phyloP scores from a whole-genome alignment of 1,284 basidiomycete genomes.

The Pseudozyma tsukubaensis region DNA sequence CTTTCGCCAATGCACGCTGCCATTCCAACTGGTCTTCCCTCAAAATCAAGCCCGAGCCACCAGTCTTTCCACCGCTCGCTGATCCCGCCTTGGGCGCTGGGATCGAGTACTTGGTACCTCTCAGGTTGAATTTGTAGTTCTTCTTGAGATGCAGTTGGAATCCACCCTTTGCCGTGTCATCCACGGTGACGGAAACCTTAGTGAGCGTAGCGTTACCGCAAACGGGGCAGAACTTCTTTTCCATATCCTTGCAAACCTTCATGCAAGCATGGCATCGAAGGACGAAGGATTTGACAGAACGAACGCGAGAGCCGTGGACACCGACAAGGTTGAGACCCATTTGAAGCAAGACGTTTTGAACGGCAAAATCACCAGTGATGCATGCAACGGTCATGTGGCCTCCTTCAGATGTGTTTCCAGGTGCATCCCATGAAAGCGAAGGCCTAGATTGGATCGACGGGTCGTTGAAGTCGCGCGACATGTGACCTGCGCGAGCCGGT shows the following conservation, averaged over 20 bases:
- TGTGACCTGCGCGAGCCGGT: constrained; percentile 69
- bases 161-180: constrained; percentile 50
- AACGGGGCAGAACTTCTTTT: constrained; percentile 96
- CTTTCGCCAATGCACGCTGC: constrained; percentile 60
- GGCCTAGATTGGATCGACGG: constrained; percentile 44
- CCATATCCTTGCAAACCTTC: constrained; percentile 95
- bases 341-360: constrained; percentile 97
- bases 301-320: constrained; percentile 88
- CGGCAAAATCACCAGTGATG: constrained; percentile 97
- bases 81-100: constrained; percentile 86
- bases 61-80: constrained; percentile 54
- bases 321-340: constrained; percentile 94
- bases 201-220: constrained; percentile 94
- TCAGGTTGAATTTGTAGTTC: constrained; percentile 86
- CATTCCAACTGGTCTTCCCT: constrained; percentile 68
- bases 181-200: constrained; percentile 83
- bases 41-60: constrained; percentile 57
- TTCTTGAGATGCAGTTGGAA: constrained; percentile 66
- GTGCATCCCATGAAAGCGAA: constrained; percentile 34
- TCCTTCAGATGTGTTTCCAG: constrained; percentile 73
- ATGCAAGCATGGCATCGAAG: constrained; percentile 98
- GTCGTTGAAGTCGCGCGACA: constrained; percentile 69
- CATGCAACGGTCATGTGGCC: constrained; percentile 64
- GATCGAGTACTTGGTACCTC: constrained; percentile 93
- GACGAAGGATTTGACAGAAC: constrained; percentile 94